Evolutionary conservation across 805 yeast species (phyloP).

Genomic region (Kuraishia ogatae): DNA sequence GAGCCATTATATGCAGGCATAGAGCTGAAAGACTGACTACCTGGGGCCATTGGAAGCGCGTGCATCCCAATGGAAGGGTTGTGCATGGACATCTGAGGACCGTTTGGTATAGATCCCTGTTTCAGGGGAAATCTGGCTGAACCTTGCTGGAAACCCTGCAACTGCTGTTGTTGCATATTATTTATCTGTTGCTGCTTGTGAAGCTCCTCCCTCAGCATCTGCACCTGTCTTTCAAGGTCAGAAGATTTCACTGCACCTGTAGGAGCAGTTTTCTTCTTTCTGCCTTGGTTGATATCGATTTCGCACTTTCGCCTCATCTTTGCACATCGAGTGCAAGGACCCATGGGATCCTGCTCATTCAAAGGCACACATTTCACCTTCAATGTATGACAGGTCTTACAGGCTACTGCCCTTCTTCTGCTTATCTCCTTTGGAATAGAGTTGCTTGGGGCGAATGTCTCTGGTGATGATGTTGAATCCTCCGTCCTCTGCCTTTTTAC

Average conservation of each 20-base stretch:
- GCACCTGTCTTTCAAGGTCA: constrained; percentile 12
- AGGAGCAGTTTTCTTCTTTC: constrained; percentile 31
- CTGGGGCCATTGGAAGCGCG: background rate
- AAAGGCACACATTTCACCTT: constrained; percentile 82
- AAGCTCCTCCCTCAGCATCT: constrained; percentile 1
- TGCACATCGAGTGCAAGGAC: constrained; percentile 68
- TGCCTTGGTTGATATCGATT: constrained; percentile 52
- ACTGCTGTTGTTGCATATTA: background rate
- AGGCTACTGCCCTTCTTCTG: constrained; percentile 44
- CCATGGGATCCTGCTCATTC: constrained; percentile 43
- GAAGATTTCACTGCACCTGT: constrained; percentile 6
- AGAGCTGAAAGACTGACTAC: background rate
- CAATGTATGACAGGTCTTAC: constrained; percentile 69
- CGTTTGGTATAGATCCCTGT: background rate
- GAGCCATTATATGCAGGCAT: background rate
- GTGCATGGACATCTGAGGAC: background rate
- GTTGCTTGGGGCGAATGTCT: background rate
- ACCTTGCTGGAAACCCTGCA: background rate
- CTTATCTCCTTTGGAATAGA: background rate
- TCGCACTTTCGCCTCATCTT: constrained; percentile 58
- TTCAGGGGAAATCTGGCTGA: background rate
- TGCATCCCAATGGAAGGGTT: background rate
- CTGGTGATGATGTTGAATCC: background rate
- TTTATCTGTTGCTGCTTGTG: constrained; percentile 1
- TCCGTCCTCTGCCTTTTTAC: background rate